A percentile compares a stretch with the other conserved stretches of the same genome.
phyloP scores from a whole-genome alignment of 768 basidiomycete genomes.

The Hygrocybe punicea region DNA sequence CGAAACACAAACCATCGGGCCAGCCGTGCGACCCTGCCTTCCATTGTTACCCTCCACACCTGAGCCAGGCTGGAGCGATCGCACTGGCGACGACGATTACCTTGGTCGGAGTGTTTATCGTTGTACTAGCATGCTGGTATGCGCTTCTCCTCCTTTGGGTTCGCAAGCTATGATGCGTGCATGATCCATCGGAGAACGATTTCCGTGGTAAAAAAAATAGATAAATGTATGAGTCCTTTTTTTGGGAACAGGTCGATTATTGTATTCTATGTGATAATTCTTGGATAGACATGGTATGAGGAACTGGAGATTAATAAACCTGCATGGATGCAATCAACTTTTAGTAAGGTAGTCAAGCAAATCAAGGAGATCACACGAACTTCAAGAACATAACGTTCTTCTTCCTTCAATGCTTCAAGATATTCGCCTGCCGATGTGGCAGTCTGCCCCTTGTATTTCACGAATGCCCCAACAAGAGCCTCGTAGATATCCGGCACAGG shows the following conservation, averaged over 20 bases:
- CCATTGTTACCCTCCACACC: constrained; percentile 46
- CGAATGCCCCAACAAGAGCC: constrained; percentile 79
- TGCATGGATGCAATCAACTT: background rate
- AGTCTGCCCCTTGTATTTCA: constrained; percentile 64
- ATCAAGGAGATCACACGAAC: constrained; percentile 40
- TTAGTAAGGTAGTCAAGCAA: background rate
- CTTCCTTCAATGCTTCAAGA: constrained; percentile 89
- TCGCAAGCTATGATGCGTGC: background rate
- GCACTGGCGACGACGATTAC: constrained; percentile 67
- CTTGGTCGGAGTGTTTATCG: constrained; percentile 56
- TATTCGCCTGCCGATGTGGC: constrained; percentile 69
- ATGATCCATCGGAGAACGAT: background rate
- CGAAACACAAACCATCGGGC: constrained; percentile 57
- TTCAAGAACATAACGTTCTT: constrained; percentile 96
- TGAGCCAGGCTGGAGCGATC: constrained; percentile 62
- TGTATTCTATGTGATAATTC: background rate
- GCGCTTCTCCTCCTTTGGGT: constrained; percentile 15
- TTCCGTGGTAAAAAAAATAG: background rate
- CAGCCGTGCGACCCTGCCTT: constrained; percentile 78
- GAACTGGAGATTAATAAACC: constrained; percentile 12
- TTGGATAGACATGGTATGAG: too few species aligned
- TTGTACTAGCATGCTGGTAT: constrained; percentile 46
- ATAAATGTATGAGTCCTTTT: background rate
- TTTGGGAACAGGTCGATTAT: background rate
- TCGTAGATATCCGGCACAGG: constrained; percentile 99